Evolutionary conservation across 768 basidiomycete genomes (phyloP), one percentile per base, ranked within the genome.

Genomic region (Boletus patriciae): DNA sequence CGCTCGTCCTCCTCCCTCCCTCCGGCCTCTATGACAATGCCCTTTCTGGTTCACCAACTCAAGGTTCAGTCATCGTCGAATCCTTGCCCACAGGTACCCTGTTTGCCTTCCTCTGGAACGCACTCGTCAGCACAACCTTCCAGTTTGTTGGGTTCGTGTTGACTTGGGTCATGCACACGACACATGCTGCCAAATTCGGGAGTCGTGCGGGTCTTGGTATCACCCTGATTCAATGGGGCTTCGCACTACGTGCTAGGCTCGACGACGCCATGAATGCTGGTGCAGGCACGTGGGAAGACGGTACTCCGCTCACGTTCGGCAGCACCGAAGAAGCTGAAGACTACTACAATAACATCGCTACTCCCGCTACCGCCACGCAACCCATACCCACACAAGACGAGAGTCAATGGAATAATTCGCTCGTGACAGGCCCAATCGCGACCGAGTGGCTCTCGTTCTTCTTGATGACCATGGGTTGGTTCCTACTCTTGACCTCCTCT

Each of bases 381-480:
- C 15, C 52, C 23, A 19, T 51, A 13, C n/a, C 60, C 4, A 46
- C 25, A 11, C 60, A 60, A 50, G 55, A 40, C 8, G 59, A 61
- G 19, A 40, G 6, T 13, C 66, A 47, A 71, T 77, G 19, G 71
- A 70, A 76, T 21, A 78, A 76, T 46, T 77, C 81, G 52, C 60
- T 72, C 21, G 50, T 80, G 19, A 72, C 84, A 6, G 76, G 78
- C n/a, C 83, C 88, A 70, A 80, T 86, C 23, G 91, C 94, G 0
- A 88, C 89, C 23, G 94, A 98, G 68, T 98, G 93, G 93, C 76
- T 98, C 49, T 92, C 92, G 16, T 98, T 98, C 77, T 84, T 95
- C 75, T 74, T 98, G 62, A 97, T 98, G 92, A 92, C 88, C 36
- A 76, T 93, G 46, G 92, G 88, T 3, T 92, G 90, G 90, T 92